phyloP scores from a whole-genome alignment of 306 rosid species.

The Cucurbita argyrosperma region DNA sequence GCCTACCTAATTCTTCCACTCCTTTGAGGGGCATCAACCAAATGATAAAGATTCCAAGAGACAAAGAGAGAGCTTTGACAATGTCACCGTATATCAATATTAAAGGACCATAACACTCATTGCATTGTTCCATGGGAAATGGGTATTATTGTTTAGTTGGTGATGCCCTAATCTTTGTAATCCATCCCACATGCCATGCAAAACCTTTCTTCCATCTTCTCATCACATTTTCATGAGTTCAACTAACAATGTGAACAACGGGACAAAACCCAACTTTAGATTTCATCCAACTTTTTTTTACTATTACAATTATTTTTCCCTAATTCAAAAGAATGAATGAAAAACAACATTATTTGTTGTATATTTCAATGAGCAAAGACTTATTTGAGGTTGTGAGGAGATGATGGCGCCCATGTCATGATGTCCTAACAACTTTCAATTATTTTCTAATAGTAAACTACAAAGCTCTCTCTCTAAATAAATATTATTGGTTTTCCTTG shows the following conservation, averaged over 20 bases:
- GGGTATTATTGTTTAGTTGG: constrained; percentile 3
- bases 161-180: not conserved
- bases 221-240: too few species aligned
- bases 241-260: too few species aligned
- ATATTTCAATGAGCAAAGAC: not conserved
- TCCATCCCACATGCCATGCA: constrained; percentile 8
- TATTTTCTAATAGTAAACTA: not conserved
- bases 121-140: not conserved
- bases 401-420: constrained; percentile 8
- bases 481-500: not conserved
- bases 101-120: not conserved
- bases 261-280: too few species aligned
- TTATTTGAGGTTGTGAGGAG: not conserved
- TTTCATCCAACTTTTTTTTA: too few species aligned
- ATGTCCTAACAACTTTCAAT: not conserved
- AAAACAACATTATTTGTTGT: not conserved
- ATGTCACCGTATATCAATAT: not conserved
- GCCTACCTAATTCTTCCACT: constrained; percentile 1
- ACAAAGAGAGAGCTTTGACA: not conserved
- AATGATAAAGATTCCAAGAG: not conserved
- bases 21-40: not conserved
- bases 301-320: too few species aligned
- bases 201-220: not conserved
- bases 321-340: not conserved
- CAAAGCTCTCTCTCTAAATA: not conserved